Conservation (phyloP, 495 filamentous ascomycete species). For the Hypoxylon intermedium region DNA sequence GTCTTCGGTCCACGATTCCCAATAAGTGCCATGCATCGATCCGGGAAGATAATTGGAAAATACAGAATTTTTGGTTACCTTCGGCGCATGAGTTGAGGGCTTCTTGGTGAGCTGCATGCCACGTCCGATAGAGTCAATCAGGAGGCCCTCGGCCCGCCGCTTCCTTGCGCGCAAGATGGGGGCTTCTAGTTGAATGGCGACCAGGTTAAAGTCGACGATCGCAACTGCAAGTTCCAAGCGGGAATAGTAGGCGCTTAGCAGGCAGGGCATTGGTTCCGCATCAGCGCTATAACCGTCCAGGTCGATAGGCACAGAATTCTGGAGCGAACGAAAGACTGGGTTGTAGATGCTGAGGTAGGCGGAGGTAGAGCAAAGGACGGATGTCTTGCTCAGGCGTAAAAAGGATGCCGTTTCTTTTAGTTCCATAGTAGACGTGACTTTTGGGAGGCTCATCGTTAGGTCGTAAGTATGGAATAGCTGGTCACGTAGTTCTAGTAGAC, state of each 20-base stretch:
- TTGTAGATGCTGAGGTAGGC: slow-evolving; percentile 64
- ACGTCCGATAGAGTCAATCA: slow-evolving; percentile 76
- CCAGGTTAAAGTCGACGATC: slow-evolving; percentile 60
- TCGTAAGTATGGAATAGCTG: slow-evolving; percentile 58
- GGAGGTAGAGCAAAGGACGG: slow-evolving; percentile 53
- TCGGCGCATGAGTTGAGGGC: slow-evolving; percentile 15
- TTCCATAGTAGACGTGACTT: slow-evolving; percentile 47
- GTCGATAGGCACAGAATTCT: slow-evolving; percentile 59
- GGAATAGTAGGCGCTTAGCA: slow-evolving; percentile 67
- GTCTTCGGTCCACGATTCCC: slow-evolving; percentile 44
- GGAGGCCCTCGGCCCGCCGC: slow-evolving; percentile 67
- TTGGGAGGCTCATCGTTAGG: slow-evolving; percentile 57
- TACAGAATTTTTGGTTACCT: slow-evolving; percentile 36
- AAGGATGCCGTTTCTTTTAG: slow-evolving; percentile 55
- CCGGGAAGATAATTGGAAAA: slow-evolving; percentile 51
- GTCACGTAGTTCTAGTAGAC: slow-evolving; percentile 58
- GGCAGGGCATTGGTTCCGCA: slow-evolving; percentile 36
- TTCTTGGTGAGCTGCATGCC: slow-evolving; percentile 45
- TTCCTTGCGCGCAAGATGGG: slow-evolving; percentile 64
- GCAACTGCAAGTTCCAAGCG: slow-evolving; percentile 69
- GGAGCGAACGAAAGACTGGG: slow-evolving; percentile 69
- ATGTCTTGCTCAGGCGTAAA: slow-evolving; percentile 59
- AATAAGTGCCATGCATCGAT: slow-evolving; percentile 45
- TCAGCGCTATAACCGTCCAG: slow-evolving; percentile 28
- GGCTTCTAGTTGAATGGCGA: slow-evolving; percentile 70